Evolutionary conservation across 352 stramenopile species (phyloP).

Genomic region (Phytophthora cactorum): DNA sequence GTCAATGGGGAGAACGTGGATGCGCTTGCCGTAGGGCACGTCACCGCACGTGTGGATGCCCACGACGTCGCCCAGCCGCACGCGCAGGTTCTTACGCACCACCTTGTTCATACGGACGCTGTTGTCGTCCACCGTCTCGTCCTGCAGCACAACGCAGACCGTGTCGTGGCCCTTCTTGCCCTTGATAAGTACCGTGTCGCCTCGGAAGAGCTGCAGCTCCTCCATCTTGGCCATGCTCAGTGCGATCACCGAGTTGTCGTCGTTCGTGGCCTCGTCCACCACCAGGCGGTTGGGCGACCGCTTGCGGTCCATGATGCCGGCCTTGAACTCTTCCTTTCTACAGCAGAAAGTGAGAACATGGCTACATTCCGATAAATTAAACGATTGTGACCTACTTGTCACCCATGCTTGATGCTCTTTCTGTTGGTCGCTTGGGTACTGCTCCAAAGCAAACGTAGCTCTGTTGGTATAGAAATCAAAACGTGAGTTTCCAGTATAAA

Average conservation of each 20-base stretch:
- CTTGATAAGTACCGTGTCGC: conserved; percentile 99
- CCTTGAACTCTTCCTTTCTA: conserved; percentile 86
- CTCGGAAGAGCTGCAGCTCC: conserved; percentile 98
- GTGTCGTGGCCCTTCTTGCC: conserved; percentile 99
- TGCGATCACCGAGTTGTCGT: conserved; percentile 98
- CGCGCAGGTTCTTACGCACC: conserved; percentile 98
- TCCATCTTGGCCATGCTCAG: conserved; percentile 97
- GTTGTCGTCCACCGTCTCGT: conserved; percentile 97
- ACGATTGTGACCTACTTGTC: conserved; percentile 35
- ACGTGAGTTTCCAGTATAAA: conserved; percentile 1
- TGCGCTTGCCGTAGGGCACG: conserved; percentile 98
- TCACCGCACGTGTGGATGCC: conserved; percentile 96
- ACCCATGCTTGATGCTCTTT: conserved; percentile 24
- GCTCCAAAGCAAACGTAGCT: conserved; percentile 26
- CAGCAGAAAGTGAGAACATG: background rate
- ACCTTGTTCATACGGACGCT: conserved; percentile 99
- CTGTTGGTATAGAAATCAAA: background rate
- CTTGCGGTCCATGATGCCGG: conserved; percentile 93
- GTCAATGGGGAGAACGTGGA: conserved; percentile 98
- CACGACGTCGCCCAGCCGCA: conserved; percentile 98
- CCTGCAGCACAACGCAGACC: conserved; percentile 97
- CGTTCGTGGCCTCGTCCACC: conserved; percentile 97
- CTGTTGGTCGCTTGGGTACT: conserved; percentile 14
- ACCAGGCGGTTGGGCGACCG: conserved; percentile 98
- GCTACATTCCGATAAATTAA: background rate